Evolutionary conservation across 495 filamentous ascomycete genomes (phyloP), one percentile per base, ranked within the genome.

Genomic region (Trichoderma parareesei): DNA sequence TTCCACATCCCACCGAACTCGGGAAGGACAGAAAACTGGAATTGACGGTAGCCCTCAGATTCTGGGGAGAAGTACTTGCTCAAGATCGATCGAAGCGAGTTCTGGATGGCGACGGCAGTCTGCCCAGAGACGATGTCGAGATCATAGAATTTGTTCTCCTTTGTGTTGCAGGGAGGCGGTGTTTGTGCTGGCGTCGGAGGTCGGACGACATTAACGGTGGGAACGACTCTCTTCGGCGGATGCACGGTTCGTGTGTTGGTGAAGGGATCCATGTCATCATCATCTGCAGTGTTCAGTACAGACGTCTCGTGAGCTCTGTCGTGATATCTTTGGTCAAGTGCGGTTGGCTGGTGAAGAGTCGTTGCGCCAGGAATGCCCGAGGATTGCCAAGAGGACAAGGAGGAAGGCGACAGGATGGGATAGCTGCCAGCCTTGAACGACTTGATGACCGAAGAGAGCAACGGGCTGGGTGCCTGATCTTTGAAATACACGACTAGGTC

Each of bases 401-500:
- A 16, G 11, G 65, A 42, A 4, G 67, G 33, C 40, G 40, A 69
- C 10, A 67, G 61, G 18, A 71, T 62, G 1, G 70, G 67, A 62
- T 71, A 74, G 64, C 13, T 67, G 46, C 73, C 68, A 14, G 71
- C 66, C 38, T 65, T 67, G 59, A 78, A 72, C 13, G 70, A 68
- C 42, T 72, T 65, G 43, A 79, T 70, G 16, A 73, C 72, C 7
- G 65, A 68, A 18, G 77, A 71, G 4, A 79, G 66, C 3, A 62
- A 64, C 9, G 63, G 61, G 59, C 77, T 65, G 0, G 66, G 67
- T 11, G 71, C 64, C 9, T 72, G 70, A 1, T 67, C 67, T 18
- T 72, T 72, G 42, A 80, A 76, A 46, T 74, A 70, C 65, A 81
- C 67, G 3, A 80, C 73, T 16, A 79, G 64, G 61, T 81, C 72